These are phyloP conservation scores for Colletotrichum orchidophilum DNA, from an alignment of 2,329 filamentous ascomycete genomes.

Conservation along the genomic window DNA sequence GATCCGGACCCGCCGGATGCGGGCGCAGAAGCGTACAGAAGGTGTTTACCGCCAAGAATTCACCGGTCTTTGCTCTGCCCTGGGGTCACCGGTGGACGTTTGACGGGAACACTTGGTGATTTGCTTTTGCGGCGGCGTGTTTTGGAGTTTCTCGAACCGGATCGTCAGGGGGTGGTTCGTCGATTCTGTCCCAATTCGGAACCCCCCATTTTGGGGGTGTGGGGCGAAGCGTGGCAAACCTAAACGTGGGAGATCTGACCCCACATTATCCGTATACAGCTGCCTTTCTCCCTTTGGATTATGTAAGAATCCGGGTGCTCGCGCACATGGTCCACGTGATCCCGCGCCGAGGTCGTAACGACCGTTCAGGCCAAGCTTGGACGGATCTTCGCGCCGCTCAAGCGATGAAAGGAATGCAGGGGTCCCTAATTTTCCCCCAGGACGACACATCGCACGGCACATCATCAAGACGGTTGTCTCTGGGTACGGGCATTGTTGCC, in stretches of 20 bases:
- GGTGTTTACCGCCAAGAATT: neutral
- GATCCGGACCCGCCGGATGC: neutral
- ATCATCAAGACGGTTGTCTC: neutral
- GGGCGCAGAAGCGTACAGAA: neutral
- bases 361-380: neutral
- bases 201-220: neutral
- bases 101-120: constrained; percentile 2
- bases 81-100: neutral
- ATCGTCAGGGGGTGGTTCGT: constrained; percentile 23
- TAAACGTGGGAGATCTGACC: neutral
- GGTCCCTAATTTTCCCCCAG: neutral
- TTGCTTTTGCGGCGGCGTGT: constrained; percentile 14
- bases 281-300: neutral
- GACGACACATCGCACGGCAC: neutral
- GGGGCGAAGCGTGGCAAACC: neutral
- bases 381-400: constrained; percentile 15
- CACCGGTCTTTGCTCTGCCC: neutral
- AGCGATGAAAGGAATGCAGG: constrained; percentile 1
- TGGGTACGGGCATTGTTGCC: neutral
- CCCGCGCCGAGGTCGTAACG: neutral
- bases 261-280: neutral
- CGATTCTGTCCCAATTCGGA: neutral
- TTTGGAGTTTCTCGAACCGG: constrained; percentile 9
- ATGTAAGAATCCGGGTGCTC: no score
- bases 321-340: neutral